Conservation (phyloP, 208 protist genomes). For the Crithidia fasciculata region DNA sequence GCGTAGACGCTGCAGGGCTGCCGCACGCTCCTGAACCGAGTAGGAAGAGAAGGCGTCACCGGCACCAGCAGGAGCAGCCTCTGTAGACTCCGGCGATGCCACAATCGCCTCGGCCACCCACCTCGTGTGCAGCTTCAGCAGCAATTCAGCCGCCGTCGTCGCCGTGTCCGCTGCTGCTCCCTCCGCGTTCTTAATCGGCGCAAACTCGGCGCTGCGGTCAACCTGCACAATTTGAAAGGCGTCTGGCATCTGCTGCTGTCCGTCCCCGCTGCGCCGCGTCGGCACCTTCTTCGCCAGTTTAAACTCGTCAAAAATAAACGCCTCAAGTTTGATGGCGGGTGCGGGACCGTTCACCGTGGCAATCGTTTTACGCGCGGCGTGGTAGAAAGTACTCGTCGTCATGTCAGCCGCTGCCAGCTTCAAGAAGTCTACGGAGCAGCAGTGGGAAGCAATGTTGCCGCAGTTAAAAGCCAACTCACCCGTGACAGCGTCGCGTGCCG, state of each 20-base stretch:
- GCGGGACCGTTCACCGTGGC: slow-evolving; percentile 54
- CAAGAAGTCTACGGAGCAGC: slow-evolving; percentile 88
- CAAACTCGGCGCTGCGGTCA: slow-evolving; percentile 93
- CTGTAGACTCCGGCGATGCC: slow-evolving; percentile 6
- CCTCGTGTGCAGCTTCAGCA: slow-evolving; percentile 67
- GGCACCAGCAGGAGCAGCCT: neutral
- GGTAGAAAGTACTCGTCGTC: slow-evolving; percentile 71
- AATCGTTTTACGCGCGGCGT: slow-evolving; percentile 97
- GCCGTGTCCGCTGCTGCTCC: slow-evolving; percentile 82
- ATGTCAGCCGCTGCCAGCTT: slow-evolving; percentile 57
- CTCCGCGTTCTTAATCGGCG: slow-evolving; percentile 97
- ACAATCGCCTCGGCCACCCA: slow-evolving; percentile 58
- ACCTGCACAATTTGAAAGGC: slow-evolving; percentile 90
- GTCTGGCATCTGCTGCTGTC: neutral
- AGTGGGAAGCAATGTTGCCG: slow-evolving; percentile 98
- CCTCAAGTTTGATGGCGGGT: slow-evolving; percentile 95
- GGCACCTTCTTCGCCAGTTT: slow-evolving; percentile 55
- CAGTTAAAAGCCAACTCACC: slow-evolving; percentile 93
- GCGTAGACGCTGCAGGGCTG: slow-evolving; percentile 45
- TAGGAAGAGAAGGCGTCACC: neutral
- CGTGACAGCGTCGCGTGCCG: slow-evolving; percentile 45
- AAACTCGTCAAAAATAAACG: slow-evolving; percentile 99
- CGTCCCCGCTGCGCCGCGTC: slow-evolving; percentile 4
- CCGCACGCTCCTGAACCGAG: slow-evolving; percentile 13
- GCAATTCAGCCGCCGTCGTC: slow-evolving; percentile 80